These are phyloP conservation scores for Talaromyces sp. DNA, from an alignment of 2,329 filamentous ascomycete genomes.

Conservation along the genomic window DNA sequence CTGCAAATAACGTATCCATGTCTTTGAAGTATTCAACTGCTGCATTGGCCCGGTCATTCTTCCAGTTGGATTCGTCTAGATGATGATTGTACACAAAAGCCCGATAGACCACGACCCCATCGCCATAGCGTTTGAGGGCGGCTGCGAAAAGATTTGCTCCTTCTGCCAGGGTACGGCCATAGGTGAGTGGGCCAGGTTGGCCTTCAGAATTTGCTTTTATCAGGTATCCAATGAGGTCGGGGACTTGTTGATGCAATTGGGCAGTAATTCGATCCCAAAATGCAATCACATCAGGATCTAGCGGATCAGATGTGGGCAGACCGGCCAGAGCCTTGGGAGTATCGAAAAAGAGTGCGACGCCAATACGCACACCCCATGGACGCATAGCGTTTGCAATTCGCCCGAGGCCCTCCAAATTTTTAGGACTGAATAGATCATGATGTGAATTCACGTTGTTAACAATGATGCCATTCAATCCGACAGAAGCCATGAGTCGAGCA, in stretches of 20 bases:
- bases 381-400: slow-evolving; percentile 65
- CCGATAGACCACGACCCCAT: slow-evolving; percentile 64
- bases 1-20: slow-evolving; percentile 65
- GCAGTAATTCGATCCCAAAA: slow-evolving; percentile 65
- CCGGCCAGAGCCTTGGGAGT: slow-evolving; percentile 59
- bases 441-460: slow-evolving; percentile 75
- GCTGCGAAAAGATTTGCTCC: slow-evolving; percentile 68
- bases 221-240: slow-evolving; percentile 67
- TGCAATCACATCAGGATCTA: slow-evolving; percentile 58
- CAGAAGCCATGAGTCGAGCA: slow-evolving; percentile 64
- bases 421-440: slow-evolving; percentile 53
- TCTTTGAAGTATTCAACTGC: slow-evolving; percentile 66
- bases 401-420: slow-evolving; percentile 61
- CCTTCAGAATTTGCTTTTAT: slow-evolving; percentile 71
- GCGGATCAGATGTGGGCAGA: slow-evolving; percentile 63
- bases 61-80: slow-evolving; percentile 61
- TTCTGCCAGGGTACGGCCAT: slow-evolving; percentile 67
- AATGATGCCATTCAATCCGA: slow-evolving; percentile 65
- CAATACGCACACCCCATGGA: slow-evolving; percentile 65
- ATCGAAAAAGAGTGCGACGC: slow-evolving; percentile 67
- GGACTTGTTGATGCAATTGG: slow-evolving; percentile 59
- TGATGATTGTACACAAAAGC: slow-evolving; percentile 66
- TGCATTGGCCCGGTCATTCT: slow-evolving; percentile 66
- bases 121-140: slow-evolving; percentile 57
- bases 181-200: slow-evolving; percentile 67